Conservation (phyloP, 306 rosid species). For the Canavalia ensiformis region DNA sequence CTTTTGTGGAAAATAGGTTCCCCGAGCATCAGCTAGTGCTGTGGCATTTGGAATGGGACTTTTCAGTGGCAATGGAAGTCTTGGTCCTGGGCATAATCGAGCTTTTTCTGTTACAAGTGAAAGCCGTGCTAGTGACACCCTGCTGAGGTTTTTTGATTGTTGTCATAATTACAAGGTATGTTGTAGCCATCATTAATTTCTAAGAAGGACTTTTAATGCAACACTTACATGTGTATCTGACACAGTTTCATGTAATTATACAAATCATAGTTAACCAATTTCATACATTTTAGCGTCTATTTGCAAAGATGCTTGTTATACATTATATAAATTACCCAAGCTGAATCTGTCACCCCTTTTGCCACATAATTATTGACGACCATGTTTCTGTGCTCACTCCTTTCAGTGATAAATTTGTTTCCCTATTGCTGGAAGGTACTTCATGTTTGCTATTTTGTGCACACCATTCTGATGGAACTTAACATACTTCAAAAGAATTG, state of each 20-base stretch:
- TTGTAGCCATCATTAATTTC: constrained; percentile 40
- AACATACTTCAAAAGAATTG: constrained; percentile 22
- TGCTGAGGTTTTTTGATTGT: constrained; percentile 81
- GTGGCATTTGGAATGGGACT: constrained; percentile 98
- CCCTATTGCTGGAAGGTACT: not conserved
- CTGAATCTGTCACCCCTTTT: not conserved
- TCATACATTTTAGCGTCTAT: constrained; percentile 27
- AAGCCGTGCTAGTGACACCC: constrained; percentile 85
- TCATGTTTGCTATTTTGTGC: constrained; percentile 9
- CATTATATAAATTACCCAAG: constrained; percentile 31
- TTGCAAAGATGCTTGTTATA: constrained; percentile 14
- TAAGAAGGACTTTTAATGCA: constrained; percentile 18
- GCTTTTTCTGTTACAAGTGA: constrained; percentile 91
- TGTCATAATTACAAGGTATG: constrained; percentile 88
- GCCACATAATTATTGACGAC: not conserved
- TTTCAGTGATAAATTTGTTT: constrained; percentile 33
- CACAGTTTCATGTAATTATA: constrained; percentile 11
- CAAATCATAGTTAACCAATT: constrained; percentile 26
- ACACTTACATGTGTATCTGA: constrained; percentile 24
- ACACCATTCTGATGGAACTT: not conserved
- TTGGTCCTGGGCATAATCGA: constrained; percentile 77
- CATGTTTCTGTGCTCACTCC: not conserved
- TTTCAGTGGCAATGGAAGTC: constrained; percentile 80
- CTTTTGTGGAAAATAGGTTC: constrained; percentile 62
- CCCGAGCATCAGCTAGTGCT: constrained; percentile 98